Conservation (phyloP, 2,329 filamentous ascomycete species). For the Aspergillus sp. region DNA sequence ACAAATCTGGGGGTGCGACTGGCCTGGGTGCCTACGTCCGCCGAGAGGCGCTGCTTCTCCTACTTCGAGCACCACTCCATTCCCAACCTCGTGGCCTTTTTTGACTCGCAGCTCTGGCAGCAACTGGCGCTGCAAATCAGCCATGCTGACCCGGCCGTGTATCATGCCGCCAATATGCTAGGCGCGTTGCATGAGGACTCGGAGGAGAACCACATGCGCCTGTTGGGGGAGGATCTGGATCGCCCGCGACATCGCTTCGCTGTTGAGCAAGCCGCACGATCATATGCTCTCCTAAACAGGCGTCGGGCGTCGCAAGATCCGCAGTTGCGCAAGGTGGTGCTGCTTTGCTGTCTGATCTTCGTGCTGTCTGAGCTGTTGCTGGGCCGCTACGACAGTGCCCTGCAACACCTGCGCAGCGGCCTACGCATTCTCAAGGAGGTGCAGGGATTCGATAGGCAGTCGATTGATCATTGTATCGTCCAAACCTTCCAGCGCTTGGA, state of each 20-base stretch:
- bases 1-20: background rate
- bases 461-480: background rate
- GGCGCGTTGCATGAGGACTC: slow-evolving; percentile 8
- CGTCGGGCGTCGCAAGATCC: slow-evolving; percentile 6
- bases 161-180: slow-evolving; percentile 5
- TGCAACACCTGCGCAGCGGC: slow-evolving; percentile 5
- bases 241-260: background rate
- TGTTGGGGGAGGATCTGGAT: background rate
- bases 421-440: slow-evolving; percentile 4
- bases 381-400: slow-evolving; percentile 2
- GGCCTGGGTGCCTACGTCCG: slow-evolving; percentile 1
- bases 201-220: slow-evolving; percentile 1
- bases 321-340: background rate
- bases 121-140: slow-evolving; percentile 1
- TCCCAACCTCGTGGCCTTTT: background rate
- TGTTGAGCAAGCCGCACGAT: slow-evolving; percentile 1
- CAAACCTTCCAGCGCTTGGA: slow-evolving; percentile 4
- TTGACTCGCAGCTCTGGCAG: slow-evolving; percentile 8
- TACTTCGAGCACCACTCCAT: slow-evolving; percentile 4
- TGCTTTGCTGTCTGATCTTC: slow-evolving; percentile 11
- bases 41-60: slow-evolving; percentile 2
- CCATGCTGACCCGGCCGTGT: slow-evolving; percentile 4
- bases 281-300: background rate
- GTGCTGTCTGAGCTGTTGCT: slow-evolving; percentile 2
- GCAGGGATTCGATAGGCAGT: too few species aligned